phyloP scores from a whole-genome alignment of 208 protist genomes.

The Crithidia fasciculata region DNA sequence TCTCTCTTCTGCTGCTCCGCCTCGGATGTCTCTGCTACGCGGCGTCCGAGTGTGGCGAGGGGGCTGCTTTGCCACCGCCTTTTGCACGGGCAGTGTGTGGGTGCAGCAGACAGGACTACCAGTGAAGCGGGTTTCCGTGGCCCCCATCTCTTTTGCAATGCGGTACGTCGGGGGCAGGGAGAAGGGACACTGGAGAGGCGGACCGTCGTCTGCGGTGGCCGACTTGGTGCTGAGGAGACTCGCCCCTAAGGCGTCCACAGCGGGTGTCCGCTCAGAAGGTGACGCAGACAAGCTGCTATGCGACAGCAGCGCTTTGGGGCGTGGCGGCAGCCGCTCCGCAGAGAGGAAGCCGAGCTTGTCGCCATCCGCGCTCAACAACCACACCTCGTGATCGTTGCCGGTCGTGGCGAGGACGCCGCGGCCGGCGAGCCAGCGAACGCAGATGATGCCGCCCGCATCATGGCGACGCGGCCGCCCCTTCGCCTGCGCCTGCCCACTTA shows the following conservation, averaged over 20 bases:
- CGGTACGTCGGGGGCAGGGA: background rate
- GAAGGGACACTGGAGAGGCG: slow-evolving; percentile 15
- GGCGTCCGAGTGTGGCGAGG: too few species aligned
- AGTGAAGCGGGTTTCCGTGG: too few species aligned
- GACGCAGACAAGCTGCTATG: background rate
- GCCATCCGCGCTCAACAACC: slow-evolving; percentile 43
- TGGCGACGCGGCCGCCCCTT: background rate
- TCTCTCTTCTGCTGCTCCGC: too few species aligned
- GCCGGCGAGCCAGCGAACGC: slow-evolving; percentile 48
- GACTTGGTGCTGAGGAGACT: slow-evolving; percentile 4
- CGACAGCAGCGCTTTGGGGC: background rate
- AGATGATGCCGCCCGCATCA: slow-evolving; percentile 13
- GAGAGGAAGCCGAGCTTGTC: slow-evolving; percentile 46
- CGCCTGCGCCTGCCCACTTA: background rate
- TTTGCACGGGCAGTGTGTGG: too few species aligned
- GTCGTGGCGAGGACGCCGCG: slow-evolving; percentile 48
- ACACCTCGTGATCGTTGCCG: slow-evolving; percentile 60
- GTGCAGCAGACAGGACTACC: too few species aligned
- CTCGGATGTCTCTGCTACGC: too few species aligned
- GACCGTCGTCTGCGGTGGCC: background rate
- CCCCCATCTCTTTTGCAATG: background rate
- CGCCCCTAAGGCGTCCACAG: background rate
- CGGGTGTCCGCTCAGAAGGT: background rate
- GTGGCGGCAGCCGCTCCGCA: slow-evolving; percentile 44
- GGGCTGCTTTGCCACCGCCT: too few species aligned